These are phyloP conservation scores for Maudiozyma pseudohumilis DNA, from an alignment of 805 yeast genomes.

Conservation along the genomic window DNA sequence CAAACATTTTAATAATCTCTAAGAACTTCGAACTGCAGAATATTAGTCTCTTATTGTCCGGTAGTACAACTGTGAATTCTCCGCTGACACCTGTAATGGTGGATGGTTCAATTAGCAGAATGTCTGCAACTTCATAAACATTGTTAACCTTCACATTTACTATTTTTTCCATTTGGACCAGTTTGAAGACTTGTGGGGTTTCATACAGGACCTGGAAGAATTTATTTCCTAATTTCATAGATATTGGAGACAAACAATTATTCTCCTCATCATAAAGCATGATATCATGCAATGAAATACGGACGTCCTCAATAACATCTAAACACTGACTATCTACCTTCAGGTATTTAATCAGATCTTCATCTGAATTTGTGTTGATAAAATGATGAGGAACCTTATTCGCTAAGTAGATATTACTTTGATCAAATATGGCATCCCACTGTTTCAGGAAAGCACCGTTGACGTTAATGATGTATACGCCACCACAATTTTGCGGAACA, in stretches of 20 bases:
- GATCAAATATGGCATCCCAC: constrained; percentile 21
- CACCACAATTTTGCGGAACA: constrained; percentile 42
- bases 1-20: constrained; percentile 62
- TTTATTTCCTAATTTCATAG: constrained; percentile 59
- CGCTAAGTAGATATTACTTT: constrained; percentile 19
- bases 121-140: constrained; percentile 33
- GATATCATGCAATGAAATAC: constrained; percentile 44
- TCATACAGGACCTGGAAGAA: constrained; percentile 48
- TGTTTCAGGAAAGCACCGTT: constrained; percentile 20
- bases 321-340: constrained; percentile 37
- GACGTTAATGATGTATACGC: constrained; percentile 40
- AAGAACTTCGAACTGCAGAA: constrained; percentile 40
- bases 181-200: constrained; percentile 34
- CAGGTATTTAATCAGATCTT: constrained; percentile 33
- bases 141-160: constrained; percentile 34
- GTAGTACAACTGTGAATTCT: constrained; percentile 39
- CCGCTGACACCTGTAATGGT: constrained; percentile 38
- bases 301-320: constrained; percentile 37
- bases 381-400: constrained; percentile 30
- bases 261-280: constrained; percentile 40
- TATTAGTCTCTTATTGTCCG: constrained; percentile 30
- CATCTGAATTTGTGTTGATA: constrained; percentile 38
- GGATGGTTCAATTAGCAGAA: constrained; percentile 34
- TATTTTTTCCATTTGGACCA: constrained; percentile 27
- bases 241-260: constrained; percentile 48